A percentile compares a stretch with the other conserved stretches of the same genome.
These are phyloP conservation scores for Candida krabiensis DNA, from an alignment of 805 yeast genomes.

Conservation along the genomic window DNA sequence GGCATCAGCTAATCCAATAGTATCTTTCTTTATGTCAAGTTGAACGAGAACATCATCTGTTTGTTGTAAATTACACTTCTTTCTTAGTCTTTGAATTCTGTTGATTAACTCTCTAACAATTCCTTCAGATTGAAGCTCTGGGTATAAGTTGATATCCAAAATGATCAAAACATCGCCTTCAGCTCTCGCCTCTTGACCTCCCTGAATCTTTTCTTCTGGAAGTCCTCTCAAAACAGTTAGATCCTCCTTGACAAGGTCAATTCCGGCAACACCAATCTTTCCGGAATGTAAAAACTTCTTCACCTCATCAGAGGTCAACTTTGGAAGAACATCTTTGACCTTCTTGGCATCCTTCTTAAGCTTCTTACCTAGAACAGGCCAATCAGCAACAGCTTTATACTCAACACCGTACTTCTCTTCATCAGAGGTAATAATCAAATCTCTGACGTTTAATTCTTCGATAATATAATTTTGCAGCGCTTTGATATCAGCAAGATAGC, in stretches of 20 bases:
- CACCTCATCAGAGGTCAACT: conserved; percentile 77
- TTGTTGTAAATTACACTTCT: conserved; percentile 91
- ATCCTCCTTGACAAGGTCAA: conserved; percentile 83
- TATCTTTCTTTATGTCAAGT: conserved; percentile 68
- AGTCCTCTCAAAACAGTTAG: conserved; percentile 87
- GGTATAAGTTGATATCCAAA: conserved; percentile 82
- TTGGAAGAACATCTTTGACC: conserved; percentile 92
- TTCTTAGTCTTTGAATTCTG: conserved; percentile 96
- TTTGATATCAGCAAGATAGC: conserved; percentile 74
- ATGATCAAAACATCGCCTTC: conserved; percentile 88
- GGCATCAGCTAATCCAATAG: conserved; percentile 62
- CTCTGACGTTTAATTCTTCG: conserved; percentile 93
- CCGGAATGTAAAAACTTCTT: conserved; percentile 72
- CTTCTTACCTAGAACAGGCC: conserved; percentile 98
- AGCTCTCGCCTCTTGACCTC: conserved; percentile 84
- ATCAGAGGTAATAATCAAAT: conserved; percentile 81
- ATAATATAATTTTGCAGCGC: conserved; percentile 74
- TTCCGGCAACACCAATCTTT: conserved; percentile 82
- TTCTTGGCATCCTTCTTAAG: conserved; percentile 89
- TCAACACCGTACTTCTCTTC: conserved; percentile 90
- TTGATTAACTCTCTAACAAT: conserved; percentile 93
- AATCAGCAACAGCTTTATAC: conserved; percentile 94
- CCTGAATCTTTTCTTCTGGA: conserved; percentile 60
- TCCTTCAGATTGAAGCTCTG: conserved; percentile 90
- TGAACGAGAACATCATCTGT: conserved; percentile 94